These are phyloP conservation scores for Cyphellophora europaea DNA, from an alignment of 2,329 filamentous ascomycete genomes.

Conservation along the genomic window DNA sequence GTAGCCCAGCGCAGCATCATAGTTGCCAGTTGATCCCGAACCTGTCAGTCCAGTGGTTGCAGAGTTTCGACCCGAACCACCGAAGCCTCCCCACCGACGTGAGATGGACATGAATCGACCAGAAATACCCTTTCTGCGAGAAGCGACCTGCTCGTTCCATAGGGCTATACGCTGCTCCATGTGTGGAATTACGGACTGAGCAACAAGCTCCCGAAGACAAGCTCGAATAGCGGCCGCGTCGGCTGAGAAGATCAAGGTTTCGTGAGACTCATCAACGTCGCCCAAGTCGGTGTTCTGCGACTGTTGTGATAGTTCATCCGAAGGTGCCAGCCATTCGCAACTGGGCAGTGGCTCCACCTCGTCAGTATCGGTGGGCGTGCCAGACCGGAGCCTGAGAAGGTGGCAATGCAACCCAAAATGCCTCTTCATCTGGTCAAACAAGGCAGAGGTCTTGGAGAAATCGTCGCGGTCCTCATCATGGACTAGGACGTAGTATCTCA, in stretches of 20 bases:
- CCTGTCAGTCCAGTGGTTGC: conserved; percentile 43
- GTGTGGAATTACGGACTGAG: conserved; percentile 84
- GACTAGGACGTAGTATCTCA: conserved; percentile 91
- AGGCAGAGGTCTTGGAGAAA: conserved; percentile 74
- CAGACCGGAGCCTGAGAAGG: conserved; percentile 74
- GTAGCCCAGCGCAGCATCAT: conserved; percentile 67
- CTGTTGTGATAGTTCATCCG: conserved; percentile 72
- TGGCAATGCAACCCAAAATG: conserved; percentile 95
- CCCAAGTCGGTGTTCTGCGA: conserved; percentile 44
- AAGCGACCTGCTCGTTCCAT: conserved; percentile 97
- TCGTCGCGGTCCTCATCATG: conserved; percentile 96
- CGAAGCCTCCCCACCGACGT: conserved; percentile 80
- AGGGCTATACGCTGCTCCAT: conserved; percentile 88
- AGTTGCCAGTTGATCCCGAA: conserved; percentile 48
- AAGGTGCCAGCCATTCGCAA: conserved; percentile 81
- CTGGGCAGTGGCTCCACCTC: conserved; percentile 71
- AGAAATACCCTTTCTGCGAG: conserved; percentile 74
- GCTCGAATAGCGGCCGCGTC: conserved; percentile 80
- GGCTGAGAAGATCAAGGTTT: conserved; percentile 80
- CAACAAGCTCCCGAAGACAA: conserved; percentile 90
- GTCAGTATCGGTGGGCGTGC: conserved; percentile 84
- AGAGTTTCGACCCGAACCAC: conserved; percentile 51
- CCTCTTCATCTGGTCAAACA: conserved; percentile 99
- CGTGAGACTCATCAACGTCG: conserved; percentile 57
- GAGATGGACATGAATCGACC: conserved; percentile 93